Percentiles rank a stretch among this genome's conserved stretches.
Conservation (phyloP, 2,329 filamentous ascomycete genomes). For the Thelonectria rubi region DNA sequence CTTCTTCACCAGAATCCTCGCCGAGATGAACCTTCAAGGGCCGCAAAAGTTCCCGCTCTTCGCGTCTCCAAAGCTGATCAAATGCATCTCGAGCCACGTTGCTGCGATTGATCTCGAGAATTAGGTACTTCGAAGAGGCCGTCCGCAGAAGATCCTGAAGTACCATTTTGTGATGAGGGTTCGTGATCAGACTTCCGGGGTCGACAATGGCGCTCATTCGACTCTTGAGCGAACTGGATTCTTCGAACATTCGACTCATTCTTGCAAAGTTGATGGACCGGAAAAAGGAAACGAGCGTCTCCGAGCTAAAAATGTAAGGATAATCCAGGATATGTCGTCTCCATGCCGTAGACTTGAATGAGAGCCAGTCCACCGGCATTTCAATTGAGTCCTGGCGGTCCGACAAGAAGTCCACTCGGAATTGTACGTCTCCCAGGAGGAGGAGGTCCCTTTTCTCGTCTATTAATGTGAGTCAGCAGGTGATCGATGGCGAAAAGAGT, state of each 20-base stretch:
- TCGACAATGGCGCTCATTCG: constrained; percentile 66
- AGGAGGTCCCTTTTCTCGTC: constrained; percentile 71
- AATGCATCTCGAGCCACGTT: constrained; percentile 78
- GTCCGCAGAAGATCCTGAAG: constrained; percentile 71
- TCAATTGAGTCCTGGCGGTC: constrained; percentile 79
- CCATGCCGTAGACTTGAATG: constrained; percentile 67
- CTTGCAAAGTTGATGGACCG: constrained; percentile 85
- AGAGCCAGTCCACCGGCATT: constrained; percentile 77
- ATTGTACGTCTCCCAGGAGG: constrained; percentile 73
- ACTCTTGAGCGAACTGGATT: constrained; percentile 66
- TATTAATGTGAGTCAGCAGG: constrained; percentile 41
- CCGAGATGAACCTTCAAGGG: constrained; percentile 91
- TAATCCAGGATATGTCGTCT: constrained; percentile 80
- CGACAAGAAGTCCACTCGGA: constrained; percentile 78
- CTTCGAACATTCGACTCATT: constrained; percentile 84
- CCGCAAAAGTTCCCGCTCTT: constrained; percentile 81
- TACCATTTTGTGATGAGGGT: constrained; percentile 66
- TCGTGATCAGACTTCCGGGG: constrained; percentile 63
- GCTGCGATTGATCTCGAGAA: constrained; percentile 74
- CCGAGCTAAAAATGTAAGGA: constrained; percentile 79
- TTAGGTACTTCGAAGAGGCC: constrained; percentile 74
- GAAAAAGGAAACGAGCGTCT: constrained; percentile 82
- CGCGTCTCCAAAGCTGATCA: constrained; percentile 88
- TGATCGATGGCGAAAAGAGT: background rate
- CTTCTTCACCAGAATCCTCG: constrained; percentile 83